Conservation (phyloP, 129 eudicot genomes). For the Chrysanthemum seticuspe region DNA sequence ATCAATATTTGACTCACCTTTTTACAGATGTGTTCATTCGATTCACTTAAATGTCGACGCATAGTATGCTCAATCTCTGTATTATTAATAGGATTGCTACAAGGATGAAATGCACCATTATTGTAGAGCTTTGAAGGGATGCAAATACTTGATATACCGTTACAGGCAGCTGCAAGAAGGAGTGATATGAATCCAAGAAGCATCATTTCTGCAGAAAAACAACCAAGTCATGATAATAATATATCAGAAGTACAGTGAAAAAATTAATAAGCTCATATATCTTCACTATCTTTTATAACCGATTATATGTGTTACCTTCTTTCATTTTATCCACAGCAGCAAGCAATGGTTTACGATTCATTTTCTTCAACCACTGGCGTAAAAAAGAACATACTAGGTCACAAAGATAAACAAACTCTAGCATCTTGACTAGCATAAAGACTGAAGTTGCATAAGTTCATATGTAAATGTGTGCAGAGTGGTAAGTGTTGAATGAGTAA, state of each 20-base stretch:
- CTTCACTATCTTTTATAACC: not conserved
- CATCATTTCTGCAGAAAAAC: conserved; percentile 77
- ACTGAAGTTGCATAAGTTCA: too few species aligned
- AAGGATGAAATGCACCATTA: conserved; percentile 79
- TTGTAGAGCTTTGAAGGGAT: conserved; percentile 76
- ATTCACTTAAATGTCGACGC: conserved; percentile 40
- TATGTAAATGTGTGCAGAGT: too few species aligned
- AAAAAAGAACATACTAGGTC: conserved; percentile 16
- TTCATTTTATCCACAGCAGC: conserved; percentile 98
- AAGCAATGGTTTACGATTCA: conserved; percentile 84
- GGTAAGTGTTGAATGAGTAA: too few species aligned
- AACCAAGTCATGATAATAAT: conserved; percentile 18
- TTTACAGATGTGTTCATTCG: conserved; percentile 50
- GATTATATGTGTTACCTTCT: conserved; percentile 58
- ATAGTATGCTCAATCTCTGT: conserved; percentile 39
- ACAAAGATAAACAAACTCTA: conserved; percentile 12
- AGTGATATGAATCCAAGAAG: conserved; percentile 95
- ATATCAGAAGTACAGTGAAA: not conserved
- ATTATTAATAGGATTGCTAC: conserved; percentile 47
- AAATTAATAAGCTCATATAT: not conserved
- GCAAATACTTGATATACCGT: conserved; percentile 81
- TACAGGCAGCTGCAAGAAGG: conserved; percentile 83
- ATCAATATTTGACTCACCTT: conserved; percentile 42
- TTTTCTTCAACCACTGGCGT: conserved; percentile 83
- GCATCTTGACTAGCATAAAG: not conserved